Evolutionary conservation across 306 rosid species (phyloP), one percentile per base, ranked within the genome.

Genomic region (Vigna angularis): DNA sequence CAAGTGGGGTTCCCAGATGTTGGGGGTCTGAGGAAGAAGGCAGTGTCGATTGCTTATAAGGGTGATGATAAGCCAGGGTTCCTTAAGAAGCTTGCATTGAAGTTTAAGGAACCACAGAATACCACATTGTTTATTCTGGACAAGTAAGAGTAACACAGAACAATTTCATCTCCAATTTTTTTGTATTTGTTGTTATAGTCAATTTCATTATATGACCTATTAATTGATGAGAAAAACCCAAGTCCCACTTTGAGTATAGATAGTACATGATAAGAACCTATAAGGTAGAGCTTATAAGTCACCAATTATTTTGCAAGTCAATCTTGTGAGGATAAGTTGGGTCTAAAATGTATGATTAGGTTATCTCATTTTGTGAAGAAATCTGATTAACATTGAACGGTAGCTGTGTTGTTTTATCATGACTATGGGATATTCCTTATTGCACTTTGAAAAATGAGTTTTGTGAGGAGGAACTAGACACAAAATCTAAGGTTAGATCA

Each of bases 71-170:
- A 96, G 83, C 90, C 90, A 1, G 96, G 93, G 20, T 96, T 96
- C 83, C 50, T 96, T 32, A 93, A 93, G 93, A 96, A 87, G 84
- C 88, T 96, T 32, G 67, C 89, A 30, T 71, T 87, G 81, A 96
- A 93, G 90, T 93, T 96, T 83, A 96, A 88, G 90, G 91, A 90
- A 16, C 98, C 99, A 16, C 91, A 85, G 85, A 90, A 85, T 80
- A 93, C 96, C 69, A 96, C 98, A 85, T 83, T 96, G 90, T 91
- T 93, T 84, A 80, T 96, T 83, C 87, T 96, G 34, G 99, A 96
- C 93, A 96, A 93, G 99, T 96, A 90, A 86, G 99, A 69, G 51
- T 79, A 73, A 62, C 42, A 14, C n/a, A 44, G 44, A 61, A 38
- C 66, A 44, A 47, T 77, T 61, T 66, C 42, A 16, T 66, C 73